Percentiles rank a stretch among this genome's conserved stretches.
phyloP scores from a whole-genome alignment of 2,329 filamentous ascomycete species.

The Fusarium sp. region DNA sequence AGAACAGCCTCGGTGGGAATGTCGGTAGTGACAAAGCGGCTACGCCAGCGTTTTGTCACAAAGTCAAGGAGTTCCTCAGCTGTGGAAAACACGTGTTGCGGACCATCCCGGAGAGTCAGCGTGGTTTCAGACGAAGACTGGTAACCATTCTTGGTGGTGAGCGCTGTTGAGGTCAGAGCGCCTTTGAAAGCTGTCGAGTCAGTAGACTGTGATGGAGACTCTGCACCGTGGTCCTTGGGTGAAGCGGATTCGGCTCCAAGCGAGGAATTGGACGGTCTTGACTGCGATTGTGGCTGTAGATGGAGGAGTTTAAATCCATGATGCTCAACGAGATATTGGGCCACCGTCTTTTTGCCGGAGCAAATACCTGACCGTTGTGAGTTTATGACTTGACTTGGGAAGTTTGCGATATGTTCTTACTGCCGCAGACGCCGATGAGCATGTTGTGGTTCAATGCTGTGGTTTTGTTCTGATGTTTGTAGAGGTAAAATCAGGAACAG shows the following conservation, averaged over 20 bases:
- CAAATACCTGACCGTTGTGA: slow-evolving; percentile 75
- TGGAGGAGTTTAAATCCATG: slow-evolving; percentile 82
- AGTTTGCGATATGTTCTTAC: slow-evolving; percentile 53
- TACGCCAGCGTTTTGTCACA: slow-evolving; percentile 85
- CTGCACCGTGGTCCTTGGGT: slow-evolving; percentile 15
- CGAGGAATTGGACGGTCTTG: slow-evolving; percentile 8
- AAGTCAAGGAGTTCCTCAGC: slow-evolving; percentile 80
- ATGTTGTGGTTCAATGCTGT: slow-evolving; percentile 54
- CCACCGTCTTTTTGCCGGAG: slow-evolving; percentile 90
- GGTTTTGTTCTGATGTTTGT: not conserved
- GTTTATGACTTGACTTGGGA: slow-evolving; percentile 1
- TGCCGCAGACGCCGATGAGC: slow-evolving; percentile 81
- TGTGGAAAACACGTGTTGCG: slow-evolving; percentile 63
- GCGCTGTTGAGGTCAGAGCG: slow-evolving; percentile 40
- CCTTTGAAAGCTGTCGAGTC: slow-evolving; percentile 35
- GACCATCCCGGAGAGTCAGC: slow-evolving; percentile 38
- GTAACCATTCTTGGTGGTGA: slow-evolving; percentile 42
- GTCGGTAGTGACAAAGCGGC: slow-evolving; percentile 86
- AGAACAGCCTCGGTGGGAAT: slow-evolving; percentile 78
- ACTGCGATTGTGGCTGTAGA: slow-evolving; percentile 52
- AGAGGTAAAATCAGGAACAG: not conserved
- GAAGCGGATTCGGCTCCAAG: slow-evolving; percentile 11
- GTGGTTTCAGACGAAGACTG: slow-evolving; percentile 41
- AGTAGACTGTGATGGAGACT: slow-evolving; percentile 12
- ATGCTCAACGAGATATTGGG: slow-evolving; percentile 84